Conservation (phyloP, 768 basidiomycete species). For the Podaxis carcinomalis region DNA sequence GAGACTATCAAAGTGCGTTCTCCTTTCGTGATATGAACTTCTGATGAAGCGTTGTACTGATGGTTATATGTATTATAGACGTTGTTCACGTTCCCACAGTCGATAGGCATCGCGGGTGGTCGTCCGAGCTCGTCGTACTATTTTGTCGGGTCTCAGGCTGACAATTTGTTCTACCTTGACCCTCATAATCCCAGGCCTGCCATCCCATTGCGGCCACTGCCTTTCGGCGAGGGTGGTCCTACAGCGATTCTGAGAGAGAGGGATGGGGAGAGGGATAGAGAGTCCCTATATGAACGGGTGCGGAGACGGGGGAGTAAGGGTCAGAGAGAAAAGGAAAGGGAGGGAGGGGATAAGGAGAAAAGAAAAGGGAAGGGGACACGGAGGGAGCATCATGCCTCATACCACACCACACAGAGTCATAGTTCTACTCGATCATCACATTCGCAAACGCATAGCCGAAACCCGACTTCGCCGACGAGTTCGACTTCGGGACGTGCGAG, state of each 20-base stretch:
- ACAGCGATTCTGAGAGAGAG: conserved; percentile 12
- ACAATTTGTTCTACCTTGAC: conserved; percentile 81
- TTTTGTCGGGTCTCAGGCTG: conserved; percentile 90
- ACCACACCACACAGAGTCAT: not conserved
- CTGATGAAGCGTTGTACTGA: not conserved
- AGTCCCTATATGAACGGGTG: too few relatives aligned
- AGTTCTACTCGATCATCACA: conserved; percentile 10
- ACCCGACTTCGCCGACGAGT: conserved; percentile 44
- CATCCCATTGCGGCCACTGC: conserved; percentile 56
- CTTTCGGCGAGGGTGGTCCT: conserved; percentile 3
- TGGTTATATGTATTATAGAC: conserved; percentile 36
- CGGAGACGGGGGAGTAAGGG: conserved; percentile 18
- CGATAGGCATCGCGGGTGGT: conserved; percentile 94
- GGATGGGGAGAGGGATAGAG: not conserved
- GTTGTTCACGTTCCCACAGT: conserved; percentile 91
- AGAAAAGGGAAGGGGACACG: conserved; percentile 4
- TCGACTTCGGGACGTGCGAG: conserved; percentile 23
- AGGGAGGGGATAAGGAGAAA: not conserved
- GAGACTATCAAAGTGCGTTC: conserved; percentile 56
- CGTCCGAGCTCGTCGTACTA: conserved; percentile 97
- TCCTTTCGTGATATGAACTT: not conserved
- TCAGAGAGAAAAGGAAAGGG: conserved; percentile 13
- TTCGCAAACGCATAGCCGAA: conserved; percentile 27
- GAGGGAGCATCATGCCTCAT: not conserved
- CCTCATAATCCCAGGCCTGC: conserved; percentile 77